Evolutionary conservation across 2,329 filamentous ascomycete species (phyloP).

Genomic region (Aureobasidium melanogenum): DNA sequence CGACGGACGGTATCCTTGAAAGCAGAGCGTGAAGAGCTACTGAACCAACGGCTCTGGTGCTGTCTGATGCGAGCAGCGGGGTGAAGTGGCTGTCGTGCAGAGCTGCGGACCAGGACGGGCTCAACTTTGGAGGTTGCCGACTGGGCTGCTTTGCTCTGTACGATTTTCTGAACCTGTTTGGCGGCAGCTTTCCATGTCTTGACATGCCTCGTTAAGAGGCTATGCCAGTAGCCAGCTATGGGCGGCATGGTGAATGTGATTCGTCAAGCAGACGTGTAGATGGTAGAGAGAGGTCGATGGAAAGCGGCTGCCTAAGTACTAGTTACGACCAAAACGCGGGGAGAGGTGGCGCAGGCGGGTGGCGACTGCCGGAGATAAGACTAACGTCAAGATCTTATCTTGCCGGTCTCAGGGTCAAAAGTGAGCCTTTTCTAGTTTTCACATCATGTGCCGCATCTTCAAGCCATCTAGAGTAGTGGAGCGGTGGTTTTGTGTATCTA

Average conservation of each 20-base stretch:
- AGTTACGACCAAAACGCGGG: not conserved
- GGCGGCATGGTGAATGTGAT: conserved; percentile 26
- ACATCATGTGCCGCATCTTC: not conserved
- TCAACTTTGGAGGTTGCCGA: conserved; percentile 44
- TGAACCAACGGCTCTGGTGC: conserved; percentile 55
- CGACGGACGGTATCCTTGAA: conserved; percentile 38
- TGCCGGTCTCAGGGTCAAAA: not conserved
- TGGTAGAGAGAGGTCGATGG: not conserved
- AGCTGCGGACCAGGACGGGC: conserved; percentile 50
- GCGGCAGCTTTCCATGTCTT: conserved; percentile 24
- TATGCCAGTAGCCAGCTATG: conserved; percentile 28
- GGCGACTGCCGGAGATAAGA: not conserved
- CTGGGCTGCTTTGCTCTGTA: conserved; percentile 25
- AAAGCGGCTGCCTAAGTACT: conserved; percentile 1
- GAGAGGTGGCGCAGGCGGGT: not conserved
- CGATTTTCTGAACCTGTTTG: conserved; percentile 19
- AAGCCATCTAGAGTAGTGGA: not conserved
- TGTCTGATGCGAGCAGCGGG: conserved; percentile 56
- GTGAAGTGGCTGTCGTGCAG: conserved; percentile 50
- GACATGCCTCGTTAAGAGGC: conserved; percentile 25
- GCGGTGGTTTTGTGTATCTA: conserved; percentile 6
- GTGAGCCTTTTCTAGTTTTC: not conserved
- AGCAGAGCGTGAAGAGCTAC: conserved; percentile 39
- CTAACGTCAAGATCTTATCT: not conserved
- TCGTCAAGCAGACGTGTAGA: not conserved